Evolutionary conservation across 306 rosid genomes (phyloP).

Genomic region (Sesbania bispinosa): DNA sequence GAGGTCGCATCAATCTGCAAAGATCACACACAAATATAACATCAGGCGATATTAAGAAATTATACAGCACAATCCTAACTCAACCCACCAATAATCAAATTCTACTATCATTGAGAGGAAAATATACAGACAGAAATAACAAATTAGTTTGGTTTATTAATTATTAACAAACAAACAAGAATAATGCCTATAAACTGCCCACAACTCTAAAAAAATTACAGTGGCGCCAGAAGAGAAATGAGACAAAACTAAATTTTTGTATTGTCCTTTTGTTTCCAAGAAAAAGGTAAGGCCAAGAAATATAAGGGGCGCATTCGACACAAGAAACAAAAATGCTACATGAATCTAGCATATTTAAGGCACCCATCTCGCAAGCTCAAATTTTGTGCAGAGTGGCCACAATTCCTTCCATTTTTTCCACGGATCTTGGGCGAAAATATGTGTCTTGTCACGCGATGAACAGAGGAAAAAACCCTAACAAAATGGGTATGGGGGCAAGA

Average conservation of each 20-base stretch:
- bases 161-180: background rate
- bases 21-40: background rate
- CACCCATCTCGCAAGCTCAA: constrained; percentile 12
- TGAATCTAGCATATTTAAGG: background rate
- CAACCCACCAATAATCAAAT: background rate
- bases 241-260: background rate
- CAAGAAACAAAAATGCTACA: background rate
- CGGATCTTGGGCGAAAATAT: constrained; percentile 19
- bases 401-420: background rate
- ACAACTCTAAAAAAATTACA: constrained; percentile 65
- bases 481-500: background rate
- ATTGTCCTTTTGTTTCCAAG: too few relatives aligned
- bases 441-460: background rate
- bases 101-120: background rate
- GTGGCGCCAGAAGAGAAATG: too few relatives aligned
- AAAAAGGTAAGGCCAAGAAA: background rate
- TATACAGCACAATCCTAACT: background rate
- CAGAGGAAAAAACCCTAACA: too few relatives aligned
- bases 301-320: background rate
- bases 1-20: constrained; percentile 90
- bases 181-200: background rate
- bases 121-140: background rate
- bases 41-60: background rate
- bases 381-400: background rate
- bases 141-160: background rate